Conservation (phyloP, 345 rosid species). For the Erysimum cheiranthoides region DNA sequence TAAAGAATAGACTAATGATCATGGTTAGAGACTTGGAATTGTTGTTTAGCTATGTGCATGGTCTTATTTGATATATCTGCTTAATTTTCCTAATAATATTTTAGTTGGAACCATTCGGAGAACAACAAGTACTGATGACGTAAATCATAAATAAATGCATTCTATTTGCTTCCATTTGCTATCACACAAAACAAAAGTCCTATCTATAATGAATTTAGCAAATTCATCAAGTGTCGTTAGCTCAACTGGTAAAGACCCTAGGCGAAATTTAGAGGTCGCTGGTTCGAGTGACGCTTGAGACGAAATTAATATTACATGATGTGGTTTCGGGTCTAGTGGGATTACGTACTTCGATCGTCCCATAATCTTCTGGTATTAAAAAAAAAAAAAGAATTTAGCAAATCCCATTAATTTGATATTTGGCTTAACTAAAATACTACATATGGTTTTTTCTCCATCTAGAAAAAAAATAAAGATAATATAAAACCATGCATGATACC, state of each 20-base stretch:
- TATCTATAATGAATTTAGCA: not conserved
- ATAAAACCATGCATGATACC: not conserved
- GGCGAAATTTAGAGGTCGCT: too few relatives aligned
- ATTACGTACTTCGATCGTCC: too few relatives aligned
- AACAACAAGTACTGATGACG: constrained; percentile 13
- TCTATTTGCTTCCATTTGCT: not conserved
- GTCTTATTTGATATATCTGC: not conserved
- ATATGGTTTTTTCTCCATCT: not conserved
- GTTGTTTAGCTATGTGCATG: not conserved
- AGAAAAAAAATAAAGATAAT: not conserved
- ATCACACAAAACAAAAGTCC: not conserved
- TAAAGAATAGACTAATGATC: constrained; percentile 12
- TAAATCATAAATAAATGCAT: constrained; percentile 19
- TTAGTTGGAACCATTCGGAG: constrained; percentile 11
- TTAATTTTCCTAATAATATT: constrained; percentile 13
- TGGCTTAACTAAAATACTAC: not conserved
- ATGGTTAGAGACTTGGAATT: not conserved
- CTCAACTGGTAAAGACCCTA: too few relatives aligned
- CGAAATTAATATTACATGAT: too few relatives aligned
- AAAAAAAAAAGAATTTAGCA: too few relatives aligned
- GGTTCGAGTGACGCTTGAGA: too few relatives aligned
- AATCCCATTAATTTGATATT: too few relatives aligned
- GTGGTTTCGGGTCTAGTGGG: too few relatives aligned
- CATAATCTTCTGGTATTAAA: too few relatives aligned
- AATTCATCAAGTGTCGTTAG: too few relatives aligned